Evolutionary conservation across 345 rosid genomes (phyloP), one percentile per base, ranked within the genome.

Genomic region (Dipteronia dyeriana): DNA sequence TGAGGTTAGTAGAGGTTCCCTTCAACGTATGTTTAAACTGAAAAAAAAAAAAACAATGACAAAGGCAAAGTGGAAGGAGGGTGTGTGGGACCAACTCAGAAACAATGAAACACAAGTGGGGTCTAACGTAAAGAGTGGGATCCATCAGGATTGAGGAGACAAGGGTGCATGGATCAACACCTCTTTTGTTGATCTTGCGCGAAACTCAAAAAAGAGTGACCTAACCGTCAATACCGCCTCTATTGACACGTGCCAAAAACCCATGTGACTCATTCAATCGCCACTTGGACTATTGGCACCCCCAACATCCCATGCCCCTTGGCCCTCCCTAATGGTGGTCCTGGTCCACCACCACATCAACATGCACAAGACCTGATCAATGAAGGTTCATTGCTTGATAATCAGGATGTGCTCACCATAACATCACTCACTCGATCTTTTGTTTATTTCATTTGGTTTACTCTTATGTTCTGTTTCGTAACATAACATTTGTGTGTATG

Each of bases 221-320:
- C 71, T 68, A 73, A 85, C 86, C 84, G 88, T 81, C 86, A 77
- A 71, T 61, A 81, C 78, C 82, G 86, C 81, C 77, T 11, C 23
- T 5, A 0, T 11, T n/a, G 51, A 66, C 81, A 81, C 85, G 84
- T 66, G 86, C 79, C 75, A 57, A 4, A 8, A 25, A 45, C 69
- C 86, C 85, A 83, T 78, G 86, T 83, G 86, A 79, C 26, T 19
- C 67, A 45, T 67, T 75, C 53, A 53, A 7, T 56, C 22, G 75
- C 84, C 78, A 68, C 72, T 73, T 79, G 71, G 76, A 68, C 45
- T 41, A 10, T 0, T 64, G 57, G 56, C 56, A 51, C 25, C 74
- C 72, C 72, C 67, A 23, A 10, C 9, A 13, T 71, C 72, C 29
- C 71, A 57, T 39, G 10, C 31, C 5, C 66, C 31, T 20, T 25